These are phyloP conservation scores for Musa beccarii DNA, from an alignment of 176 grass and related monocot species.

Conservation along the genomic window DNA sequence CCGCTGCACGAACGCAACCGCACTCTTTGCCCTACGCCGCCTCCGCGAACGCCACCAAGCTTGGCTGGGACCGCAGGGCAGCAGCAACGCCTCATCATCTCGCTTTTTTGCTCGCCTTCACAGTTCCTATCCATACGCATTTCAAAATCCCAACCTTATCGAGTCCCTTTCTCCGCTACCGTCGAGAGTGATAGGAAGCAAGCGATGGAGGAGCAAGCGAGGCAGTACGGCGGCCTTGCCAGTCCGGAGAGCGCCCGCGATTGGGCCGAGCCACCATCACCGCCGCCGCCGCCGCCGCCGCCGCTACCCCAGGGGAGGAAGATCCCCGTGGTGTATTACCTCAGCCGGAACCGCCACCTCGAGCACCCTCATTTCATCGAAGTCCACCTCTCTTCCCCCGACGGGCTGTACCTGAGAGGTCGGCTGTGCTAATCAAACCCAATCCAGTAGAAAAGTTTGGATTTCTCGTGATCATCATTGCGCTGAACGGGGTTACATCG, in stretches of 20 bases:
- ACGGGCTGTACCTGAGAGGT: conserved; percentile 81
- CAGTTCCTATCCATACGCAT: no score
- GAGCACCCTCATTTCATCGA: conserved; percentile 99
- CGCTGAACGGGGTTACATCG: not conserved
- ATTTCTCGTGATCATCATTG: not conserved
- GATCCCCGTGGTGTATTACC: conserved; percentile 91
- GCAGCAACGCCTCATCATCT: not conserved
- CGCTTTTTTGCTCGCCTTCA: no score
- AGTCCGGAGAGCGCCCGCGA: conserved; percentile 1
- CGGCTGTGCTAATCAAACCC: not conserved
- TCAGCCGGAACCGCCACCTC: conserved; percentile 86
- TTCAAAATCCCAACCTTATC: not conserved
- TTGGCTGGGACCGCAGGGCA: not conserved
- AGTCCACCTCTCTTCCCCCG: conserved; percentile 53
- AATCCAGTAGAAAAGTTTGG: not conserved
- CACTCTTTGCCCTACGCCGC: not conserved
- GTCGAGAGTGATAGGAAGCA: not conserved
- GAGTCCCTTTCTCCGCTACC: not conserved
- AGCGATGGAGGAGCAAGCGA: not conserved
- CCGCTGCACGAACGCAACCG: not conserved
- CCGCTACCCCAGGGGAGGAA: conserved; percentile 17
- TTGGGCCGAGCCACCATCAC: conserved; percentile 3
- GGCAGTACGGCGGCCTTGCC: not conserved
- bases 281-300: conserved; percentile 19
- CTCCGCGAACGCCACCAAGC: not conserved